Percentiles rank a stretch among this genome's conserved stretches.
These are phyloP conservation scores for Vanderwaltozyma polyspora DNA, from an alignment of 805 yeast species.

Conservation along the genomic window DNA sequence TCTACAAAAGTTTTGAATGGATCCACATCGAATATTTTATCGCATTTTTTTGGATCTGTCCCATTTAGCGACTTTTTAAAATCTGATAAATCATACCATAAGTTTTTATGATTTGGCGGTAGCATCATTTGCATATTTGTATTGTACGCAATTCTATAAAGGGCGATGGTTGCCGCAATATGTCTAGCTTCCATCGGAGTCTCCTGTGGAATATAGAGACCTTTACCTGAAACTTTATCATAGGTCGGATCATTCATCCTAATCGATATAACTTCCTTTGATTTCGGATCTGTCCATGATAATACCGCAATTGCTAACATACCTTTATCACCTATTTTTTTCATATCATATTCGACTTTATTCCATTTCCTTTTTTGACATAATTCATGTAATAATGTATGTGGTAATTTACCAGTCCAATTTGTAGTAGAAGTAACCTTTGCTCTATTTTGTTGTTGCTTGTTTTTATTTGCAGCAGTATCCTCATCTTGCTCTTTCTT, in stretches of 20 bases:
- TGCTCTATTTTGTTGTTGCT: slow-evolving; percentile 30
- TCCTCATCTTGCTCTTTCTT: slow-evolving; percentile 10
- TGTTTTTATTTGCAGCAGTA: slow-evolving; percentile 10
- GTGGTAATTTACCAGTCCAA: slow-evolving; percentile 94
- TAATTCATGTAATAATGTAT: slow-evolving; percentile 71
- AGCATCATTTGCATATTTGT: slow-evolving; percentile 80
- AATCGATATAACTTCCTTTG: slow-evolving; percentile 52
- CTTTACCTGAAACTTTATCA: slow-evolving; percentile 33
- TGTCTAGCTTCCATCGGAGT: slow-evolving; percentile 87
- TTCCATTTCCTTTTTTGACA: slow-evolving; percentile 88
- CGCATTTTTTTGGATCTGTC: slow-evolving; percentile 37
- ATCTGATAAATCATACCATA: slow-evolving; percentile 66
- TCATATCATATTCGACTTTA: slow-evolving; percentile 70
- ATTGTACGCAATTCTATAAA: slow-evolving; percentile 67
- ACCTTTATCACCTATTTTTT: slow-evolving; percentile 38
- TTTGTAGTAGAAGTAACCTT: slow-evolving; percentile 59
- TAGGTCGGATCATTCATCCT: slow-evolving; percentile 39
- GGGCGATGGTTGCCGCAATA: slow-evolving; percentile 77
- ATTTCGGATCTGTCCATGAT: slow-evolving; percentile 69
- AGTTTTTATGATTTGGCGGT: slow-evolving; percentile 67
- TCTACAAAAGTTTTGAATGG: slow-evolving; percentile 69
- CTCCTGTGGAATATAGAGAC: slow-evolving; percentile 50
- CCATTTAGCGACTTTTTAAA: slow-evolving; percentile 41
- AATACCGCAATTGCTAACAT: slow-evolving; percentile 54
- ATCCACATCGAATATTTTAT: slow-evolving; percentile 48